Base-by-base conservation (phyloP, 2,329 filamentous ascomycete species). In the Pseudogymnoascus sp. region DNA sequence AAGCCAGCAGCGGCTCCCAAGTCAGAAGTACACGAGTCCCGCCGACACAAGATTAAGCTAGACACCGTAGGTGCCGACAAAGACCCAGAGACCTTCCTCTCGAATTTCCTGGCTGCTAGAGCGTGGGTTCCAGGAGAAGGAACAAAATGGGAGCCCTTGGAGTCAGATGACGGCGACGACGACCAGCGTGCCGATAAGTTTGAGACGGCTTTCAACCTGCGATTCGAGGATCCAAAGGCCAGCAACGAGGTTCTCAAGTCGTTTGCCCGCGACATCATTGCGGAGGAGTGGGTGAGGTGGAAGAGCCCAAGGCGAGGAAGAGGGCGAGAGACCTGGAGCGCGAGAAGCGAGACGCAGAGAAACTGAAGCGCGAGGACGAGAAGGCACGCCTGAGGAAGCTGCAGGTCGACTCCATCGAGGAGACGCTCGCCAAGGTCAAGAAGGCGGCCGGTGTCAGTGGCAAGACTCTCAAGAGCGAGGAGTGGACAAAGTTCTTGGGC, bases 181-280 rank as follows among this genome's bases (percentile, higher is more conserved):
- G 85, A 90, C 31, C 82, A 84, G 28, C 82, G 85, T 52, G 93
- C 93, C 25, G 93, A 97, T 49, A 86, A 88, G 65, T 96, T 93
- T 71, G 95, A 99, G 77, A 83, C 90, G 67, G 93, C 93, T 4
- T 99, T 96, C 78, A 99, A 99, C 77, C 78, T 97, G 76, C 89
- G 95, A 35, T 99, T 99, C 71, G 95, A 99, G 74, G 90, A 97
- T 70, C 92, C 95, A 0, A 83, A 83, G 64, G 92, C 90, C 72
- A 87, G 90, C 69, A 97, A 97, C 72, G 91, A 96, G 75, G 87
- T 89, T 59, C 80, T 99, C 33, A 87, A 89, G 71, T 91, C 93
- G 5, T 96, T 97, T 76, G 89, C 93, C 62, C 88, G 93, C 85
- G 91, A 96, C 72, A 82, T 91, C 16, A 88, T 89, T 38, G 88